Base-by-base conservation (phyloP, 768 basidiomycete genomes). In the Suillus alpinus region DNA sequence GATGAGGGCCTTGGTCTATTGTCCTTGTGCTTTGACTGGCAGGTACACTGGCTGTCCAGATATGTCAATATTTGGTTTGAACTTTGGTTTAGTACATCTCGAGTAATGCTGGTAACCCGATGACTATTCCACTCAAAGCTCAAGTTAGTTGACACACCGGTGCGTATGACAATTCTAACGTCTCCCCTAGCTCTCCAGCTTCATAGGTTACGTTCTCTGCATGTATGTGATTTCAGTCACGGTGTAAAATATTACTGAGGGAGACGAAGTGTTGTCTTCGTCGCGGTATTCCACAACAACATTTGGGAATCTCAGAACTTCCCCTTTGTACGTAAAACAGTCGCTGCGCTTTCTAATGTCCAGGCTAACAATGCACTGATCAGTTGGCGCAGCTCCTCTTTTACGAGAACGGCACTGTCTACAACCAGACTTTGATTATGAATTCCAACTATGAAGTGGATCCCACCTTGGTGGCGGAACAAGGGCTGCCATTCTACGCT, bases 1-100 rank as follows among this genome's bases (percentile, higher is more conserved):
- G 86, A 88, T 58, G 85, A 87, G 69, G 86, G 86, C 8, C 78
- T 87, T 44, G 86, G 85, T 12, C 71, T 83, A 56, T 80, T 88
- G 47, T 79, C 86, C 1, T 68, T 87, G 43, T 85, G 77, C 63
- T 72, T 88, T 13, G 86, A 88, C 66, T 88, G 86, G 86, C 83
- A 85, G 73, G 72, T 73, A 59, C 0, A 18, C 16, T 18, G 16
- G 4, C 47, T 29, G 26, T 31, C 29, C 14, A 32, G 37, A 41
- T 66, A 67, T 61, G 78, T 84, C 13, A 60, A 81, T 78, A 40
- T 75, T 18, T 26, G 4, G 16, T 78, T 55, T 76, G 76, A 32
- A 81, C 80, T 16, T 76, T 79, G 3, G 73, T 81, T 56, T 31
- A 73, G 73, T 73, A 71, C 36, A 62, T 74, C 18, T 39, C 62